phyloP scores from a whole-genome alignment of 169 alveolate genomes.

The Ophryocystis elektroscirrha region DNA sequence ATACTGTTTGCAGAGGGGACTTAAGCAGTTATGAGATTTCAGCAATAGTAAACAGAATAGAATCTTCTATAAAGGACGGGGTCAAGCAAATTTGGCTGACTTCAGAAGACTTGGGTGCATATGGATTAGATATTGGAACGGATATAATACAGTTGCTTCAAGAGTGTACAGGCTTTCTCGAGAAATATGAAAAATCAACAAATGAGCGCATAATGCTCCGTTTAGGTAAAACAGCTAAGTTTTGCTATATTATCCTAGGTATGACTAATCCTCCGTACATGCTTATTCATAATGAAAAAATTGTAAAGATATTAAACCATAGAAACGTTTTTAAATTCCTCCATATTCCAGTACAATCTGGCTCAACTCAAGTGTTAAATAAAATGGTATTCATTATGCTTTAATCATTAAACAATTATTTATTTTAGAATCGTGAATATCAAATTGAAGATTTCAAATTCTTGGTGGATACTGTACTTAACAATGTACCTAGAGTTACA shows the following conservation, averaged over 20 bases:
- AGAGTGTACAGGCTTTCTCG: conserved; percentile 39
- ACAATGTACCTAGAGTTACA: conserved; percentile 31
- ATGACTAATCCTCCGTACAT: conserved; percentile 98
- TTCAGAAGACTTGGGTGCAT: conserved; percentile 90
- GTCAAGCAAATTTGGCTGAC: conserved; percentile 89
- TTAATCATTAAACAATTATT: not conserved
- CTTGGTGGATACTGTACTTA: conserved; percentile 56
- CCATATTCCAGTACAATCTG: conserved; percentile 93
- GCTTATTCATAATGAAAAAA: conserved; percentile 68
- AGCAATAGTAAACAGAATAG: conserved; percentile 61
- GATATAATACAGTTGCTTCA: conserved; percentile 60
- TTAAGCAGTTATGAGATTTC: conserved; percentile 66
- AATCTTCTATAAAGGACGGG: conserved; percentile 61
- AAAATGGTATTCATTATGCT: conserved; percentile 66
- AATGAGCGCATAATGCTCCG: not conserved
- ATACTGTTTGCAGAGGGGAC: conserved; percentile 57
- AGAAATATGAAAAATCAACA: not conserved
- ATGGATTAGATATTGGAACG: conserved; percentile 88
- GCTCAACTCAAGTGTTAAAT: conserved; percentile 67
- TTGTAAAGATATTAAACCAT: conserved; percentile 65
- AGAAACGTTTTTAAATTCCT: conserved; percentile 77
- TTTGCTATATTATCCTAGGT: conserved; percentile 73
- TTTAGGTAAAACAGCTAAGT: conserved; percentile 26
- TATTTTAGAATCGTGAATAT: conserved; percentile 65
- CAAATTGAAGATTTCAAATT: conserved; percentile 67